A percentile compares a stretch with the other conserved stretches of the same genome.
These are phyloP conservation scores for Claviceps citrina DNA, from an alignment of 2,329 filamentous ascomycete species.

Conservation along the genomic window DNA sequence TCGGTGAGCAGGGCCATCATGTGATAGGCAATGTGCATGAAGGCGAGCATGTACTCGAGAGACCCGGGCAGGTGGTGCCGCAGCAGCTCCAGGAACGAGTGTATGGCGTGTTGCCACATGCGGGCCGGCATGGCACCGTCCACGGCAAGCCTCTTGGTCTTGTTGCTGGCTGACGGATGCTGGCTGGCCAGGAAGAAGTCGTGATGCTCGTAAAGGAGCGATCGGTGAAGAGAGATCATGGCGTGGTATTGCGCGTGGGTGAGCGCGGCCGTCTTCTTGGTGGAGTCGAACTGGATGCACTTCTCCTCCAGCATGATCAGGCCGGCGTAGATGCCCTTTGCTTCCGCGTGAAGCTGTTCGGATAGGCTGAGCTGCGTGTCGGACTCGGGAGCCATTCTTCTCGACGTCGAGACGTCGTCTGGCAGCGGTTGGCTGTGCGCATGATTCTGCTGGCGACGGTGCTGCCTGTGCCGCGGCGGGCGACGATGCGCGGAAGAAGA, in stretches of 20 bases:
- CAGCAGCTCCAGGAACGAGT: constrained; percentile 65
- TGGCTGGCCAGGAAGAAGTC: constrained; percentile 80
- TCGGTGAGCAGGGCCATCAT: constrained; percentile 83
- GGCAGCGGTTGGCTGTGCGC: background rate
- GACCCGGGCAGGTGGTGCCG: constrained; percentile 59
- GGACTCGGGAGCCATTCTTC: constrained; percentile 25
- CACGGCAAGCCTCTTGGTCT: constrained; percentile 50
- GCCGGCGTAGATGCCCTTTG: constrained; percentile 67
- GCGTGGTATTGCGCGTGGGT: constrained; percentile 68
- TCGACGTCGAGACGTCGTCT: constrained; percentile 2
- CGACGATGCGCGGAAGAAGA: background rate
- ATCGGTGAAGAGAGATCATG: constrained; percentile 66
- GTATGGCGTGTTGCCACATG: constrained; percentile 91
- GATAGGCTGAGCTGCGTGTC: constrained; percentile 33
- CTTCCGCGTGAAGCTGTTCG: background rate
- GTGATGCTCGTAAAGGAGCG: constrained; percentile 66
- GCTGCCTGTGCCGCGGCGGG: constrained; percentile 3
- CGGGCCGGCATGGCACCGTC: constrained; percentile 86
- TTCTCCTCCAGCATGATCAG: constrained; percentile 77
- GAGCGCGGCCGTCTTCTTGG: constrained; percentile 30
- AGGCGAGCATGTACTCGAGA: constrained; percentile 77
- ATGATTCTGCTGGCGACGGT: constrained; percentile 1
- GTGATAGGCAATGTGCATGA: constrained; percentile 77
- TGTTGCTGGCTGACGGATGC: constrained; percentile 60
- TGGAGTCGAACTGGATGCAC: constrained; percentile 67